Percentiles rank a stretch among this genome's conserved stretches.
phyloP scores from a whole-genome alignment of 2,329 filamentous ascomycete genomes.

The Xylaria sp. region DNA sequence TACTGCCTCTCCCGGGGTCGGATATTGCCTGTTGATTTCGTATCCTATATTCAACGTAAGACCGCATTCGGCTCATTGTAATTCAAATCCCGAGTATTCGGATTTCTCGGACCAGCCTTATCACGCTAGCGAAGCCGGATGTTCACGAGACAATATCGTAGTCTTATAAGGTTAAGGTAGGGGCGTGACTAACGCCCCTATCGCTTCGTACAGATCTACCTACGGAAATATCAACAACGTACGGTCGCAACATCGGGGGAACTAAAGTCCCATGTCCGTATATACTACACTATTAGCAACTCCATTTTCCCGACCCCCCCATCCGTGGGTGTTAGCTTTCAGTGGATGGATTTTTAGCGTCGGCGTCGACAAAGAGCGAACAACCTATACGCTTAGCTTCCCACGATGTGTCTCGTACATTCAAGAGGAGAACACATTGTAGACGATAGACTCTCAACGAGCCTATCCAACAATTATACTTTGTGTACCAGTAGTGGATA shows the following conservation, averaged over 20 bases:
- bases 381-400: background rate
- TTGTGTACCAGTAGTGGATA: background rate
- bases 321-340: background rate
- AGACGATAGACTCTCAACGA: background rate
- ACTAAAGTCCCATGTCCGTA: background rate
- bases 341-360: background rate
- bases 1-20: background rate
- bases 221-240: background rate
- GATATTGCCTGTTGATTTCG: background rate
- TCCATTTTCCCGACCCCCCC: background rate
- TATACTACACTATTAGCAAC: background rate
- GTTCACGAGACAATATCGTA: background rate
- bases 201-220: too few species aligned
- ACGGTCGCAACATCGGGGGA: background rate
- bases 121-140: background rate
- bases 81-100: background rate
- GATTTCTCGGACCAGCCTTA: slow-evolving; percentile 8
- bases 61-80: background rate
- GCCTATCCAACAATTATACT: background rate
- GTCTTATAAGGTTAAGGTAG: background rate
- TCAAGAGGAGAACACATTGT: background rate
- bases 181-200: background rate
- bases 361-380: background rate
- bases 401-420: background rate
- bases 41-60: slow-evolving; percentile 2